Conservation (phyloP, 2,329 filamentous ascomycete species). For the Aspergillus tubingensis region DNA sequence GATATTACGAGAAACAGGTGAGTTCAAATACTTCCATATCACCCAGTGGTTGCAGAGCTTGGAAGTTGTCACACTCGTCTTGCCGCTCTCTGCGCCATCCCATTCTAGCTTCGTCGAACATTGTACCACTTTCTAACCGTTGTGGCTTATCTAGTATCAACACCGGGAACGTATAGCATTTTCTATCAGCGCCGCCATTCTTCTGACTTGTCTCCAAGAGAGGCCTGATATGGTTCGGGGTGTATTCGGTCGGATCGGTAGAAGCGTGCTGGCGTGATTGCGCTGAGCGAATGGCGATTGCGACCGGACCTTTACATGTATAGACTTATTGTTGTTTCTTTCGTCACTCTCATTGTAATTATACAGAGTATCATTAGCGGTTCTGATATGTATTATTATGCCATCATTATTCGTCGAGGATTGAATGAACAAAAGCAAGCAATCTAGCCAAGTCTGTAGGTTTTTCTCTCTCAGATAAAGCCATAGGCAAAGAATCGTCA, state of each 20-base stretch:
- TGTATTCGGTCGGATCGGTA: slow-evolving; percentile 62
- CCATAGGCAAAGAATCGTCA: neutral
- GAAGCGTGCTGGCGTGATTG: slow-evolving; percentile 29
- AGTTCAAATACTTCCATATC: slow-evolving; percentile 13
- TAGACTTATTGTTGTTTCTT: slow-evolving; percentile 6
- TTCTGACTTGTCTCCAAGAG: slow-evolving; percentile 69
- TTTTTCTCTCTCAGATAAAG: neutral
- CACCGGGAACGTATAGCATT: slow-evolving; percentile 69
- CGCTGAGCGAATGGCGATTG: neutral
- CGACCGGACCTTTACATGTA: neutral
- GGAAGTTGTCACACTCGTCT: slow-evolving; percentile 25
- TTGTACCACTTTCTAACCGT: slow-evolving; percentile 23
- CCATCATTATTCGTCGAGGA: neutral
- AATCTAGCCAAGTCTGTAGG: neutral
- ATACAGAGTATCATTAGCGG: neutral
- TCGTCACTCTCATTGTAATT: neutral
- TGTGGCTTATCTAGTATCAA: slow-evolving; percentile 53
- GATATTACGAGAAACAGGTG: slow-evolving; percentile 62
- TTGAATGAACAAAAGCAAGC: neutral
- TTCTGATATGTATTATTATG: neutral
- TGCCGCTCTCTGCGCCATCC: slow-evolving; percentile 10
- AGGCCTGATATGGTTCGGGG: slow-evolving; percentile 65
- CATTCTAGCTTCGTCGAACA: slow-evolving; percentile 10
- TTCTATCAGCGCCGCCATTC: slow-evolving; percentile 66
- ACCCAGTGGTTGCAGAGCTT: slow-evolving; percentile 13